These are phyloP conservation scores for Canna indica DNA, from an alignment of 176 grass and related monocot genomes.

Conservation along the genomic window DNA sequence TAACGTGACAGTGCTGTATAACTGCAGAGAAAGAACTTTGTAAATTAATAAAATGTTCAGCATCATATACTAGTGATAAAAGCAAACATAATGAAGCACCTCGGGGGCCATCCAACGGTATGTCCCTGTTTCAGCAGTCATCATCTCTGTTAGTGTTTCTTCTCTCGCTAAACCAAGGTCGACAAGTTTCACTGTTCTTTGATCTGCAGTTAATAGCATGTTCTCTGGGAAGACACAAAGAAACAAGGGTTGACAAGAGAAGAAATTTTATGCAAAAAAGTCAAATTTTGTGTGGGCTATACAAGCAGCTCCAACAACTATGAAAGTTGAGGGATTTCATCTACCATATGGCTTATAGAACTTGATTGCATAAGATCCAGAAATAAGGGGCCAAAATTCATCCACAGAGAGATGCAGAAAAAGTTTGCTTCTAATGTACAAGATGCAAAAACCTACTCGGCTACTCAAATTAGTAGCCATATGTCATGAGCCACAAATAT, in stretches of 20 bases:
- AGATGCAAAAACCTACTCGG: not conserved
- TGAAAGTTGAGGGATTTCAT: not conserved
- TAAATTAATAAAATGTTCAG: not conserved
- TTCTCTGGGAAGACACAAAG: constrained; percentile 46
- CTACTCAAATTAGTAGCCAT: not conserved
- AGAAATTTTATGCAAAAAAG: constrained; percentile 1
- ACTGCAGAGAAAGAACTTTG: constrained; percentile 31
- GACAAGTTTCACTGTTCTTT: constrained; percentile 89
- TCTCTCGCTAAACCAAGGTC: constrained; percentile 99
- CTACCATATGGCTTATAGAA: too few relatives aligned
- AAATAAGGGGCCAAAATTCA: too few relatives aligned
- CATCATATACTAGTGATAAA: constrained; percentile 1
- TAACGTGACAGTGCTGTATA: constrained; percentile 97
- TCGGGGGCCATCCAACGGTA: constrained; percentile 99
- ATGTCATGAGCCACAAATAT: not conserved
- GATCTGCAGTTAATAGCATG: constrained; percentile 73
- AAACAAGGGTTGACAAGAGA: not conserved
- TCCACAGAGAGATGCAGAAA: not conserved
- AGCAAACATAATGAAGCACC: constrained; percentile 32
- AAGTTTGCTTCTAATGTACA: not conserved
- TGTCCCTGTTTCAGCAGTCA: constrained; percentile 98
- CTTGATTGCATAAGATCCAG: too few relatives aligned
- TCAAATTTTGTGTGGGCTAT: not conserved
- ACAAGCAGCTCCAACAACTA: not conserved
- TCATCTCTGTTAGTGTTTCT: constrained; percentile 99